Evolutionary conservation across 495 filamentous ascomycete species (phyloP), one percentile per base, ranked within the genome.

Genomic region (Talaromyces trachyspermus): DNA sequence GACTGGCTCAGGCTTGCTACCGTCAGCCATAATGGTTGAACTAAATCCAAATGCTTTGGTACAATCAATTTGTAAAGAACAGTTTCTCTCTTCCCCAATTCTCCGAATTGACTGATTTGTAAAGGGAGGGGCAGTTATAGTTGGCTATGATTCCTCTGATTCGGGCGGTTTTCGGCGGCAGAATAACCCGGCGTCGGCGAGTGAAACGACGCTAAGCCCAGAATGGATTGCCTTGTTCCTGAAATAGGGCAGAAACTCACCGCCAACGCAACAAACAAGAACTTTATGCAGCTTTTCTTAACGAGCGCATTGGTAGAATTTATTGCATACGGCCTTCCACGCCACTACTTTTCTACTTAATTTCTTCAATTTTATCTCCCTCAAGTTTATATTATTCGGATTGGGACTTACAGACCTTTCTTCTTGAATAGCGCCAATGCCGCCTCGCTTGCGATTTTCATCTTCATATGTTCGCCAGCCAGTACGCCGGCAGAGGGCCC

Each of bases 1-100:
- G 56, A 87, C 62, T n/a, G 59, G 46, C 49, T 66, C 61, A 10
- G 62, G 61, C 39, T 62, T 65, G 30, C 59, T 37, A 38, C 55
- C 46, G 5, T 52, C 46, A 11, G 55, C 44, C 44, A 46, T 46
- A 11, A 15, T 46, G 29, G 7, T 12, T 11, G 12, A 11, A 36
- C 10, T 35, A 8, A 10, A 33, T 7, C 12, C 11, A 17, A 2
- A 18, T 20, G 1, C 12, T 17, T 4, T 5, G 11, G 12, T 1
- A 11, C 19, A 26, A 26, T n/a, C n/a, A n/a, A 8, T 25, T 8
- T 15, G 39, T 10, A 14, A 24, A 14, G 2, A 19, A 22, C n/a
- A 20, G 12, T 19, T 3, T 20, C 17, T 20, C 2, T 27, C 11
- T 10, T 30, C 22, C 40, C n/a, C 41, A 43, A 43, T 27, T 30